Evolutionary conservation across 345 rosid genomes (phyloP).

Genomic region (Rubroshorea leprosula): DNA sequence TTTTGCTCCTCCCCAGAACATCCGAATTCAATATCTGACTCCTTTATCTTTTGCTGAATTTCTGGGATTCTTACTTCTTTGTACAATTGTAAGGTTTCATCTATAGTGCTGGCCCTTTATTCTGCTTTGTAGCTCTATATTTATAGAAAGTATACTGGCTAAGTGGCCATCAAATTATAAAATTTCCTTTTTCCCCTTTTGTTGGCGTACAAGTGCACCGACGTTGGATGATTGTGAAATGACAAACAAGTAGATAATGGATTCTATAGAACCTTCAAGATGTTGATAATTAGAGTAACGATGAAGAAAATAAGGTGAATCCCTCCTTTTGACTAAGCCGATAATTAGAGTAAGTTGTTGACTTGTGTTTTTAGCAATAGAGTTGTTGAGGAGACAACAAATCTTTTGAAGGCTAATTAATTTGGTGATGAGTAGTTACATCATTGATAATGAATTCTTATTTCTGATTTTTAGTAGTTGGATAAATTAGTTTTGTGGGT

Average conservation of each 20-base stretch:
- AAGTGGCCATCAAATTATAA: no score
- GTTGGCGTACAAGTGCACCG: not conserved
- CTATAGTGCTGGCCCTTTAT: conserved; percentile 12
- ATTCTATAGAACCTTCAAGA: conserved; percentile 1
- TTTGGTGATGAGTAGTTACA: not conserved
- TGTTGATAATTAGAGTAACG: not conserved
- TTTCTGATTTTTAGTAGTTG: not conserved
- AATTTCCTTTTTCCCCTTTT: no score
- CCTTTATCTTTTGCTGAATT: conserved; percentile 20
- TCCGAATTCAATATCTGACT: conserved; percentile 7
- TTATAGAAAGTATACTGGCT: no score
- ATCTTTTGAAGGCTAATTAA: not conserved
- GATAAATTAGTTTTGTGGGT: not conserved
- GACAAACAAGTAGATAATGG: not conserved
- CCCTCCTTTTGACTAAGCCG: conserved; percentile 3
- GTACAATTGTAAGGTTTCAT: conserved; percentile 8
- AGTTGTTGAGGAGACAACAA: conserved; percentile 4
- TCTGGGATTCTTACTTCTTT: conserved; percentile 18
- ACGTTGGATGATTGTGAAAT: no score
- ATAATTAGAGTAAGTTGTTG: not conserved
- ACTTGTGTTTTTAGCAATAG: not conserved
- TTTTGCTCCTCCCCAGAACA: conserved; percentile 11
- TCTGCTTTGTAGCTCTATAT: conserved; percentile 1
- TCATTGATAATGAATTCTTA: conserved; percentile 2
- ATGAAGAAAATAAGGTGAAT: not conserved